These are phyloP conservation scores for Penicillium canariense DNA, from an alignment of 495 filamentous ascomycete genomes.

Conservation along the genomic window DNA sequence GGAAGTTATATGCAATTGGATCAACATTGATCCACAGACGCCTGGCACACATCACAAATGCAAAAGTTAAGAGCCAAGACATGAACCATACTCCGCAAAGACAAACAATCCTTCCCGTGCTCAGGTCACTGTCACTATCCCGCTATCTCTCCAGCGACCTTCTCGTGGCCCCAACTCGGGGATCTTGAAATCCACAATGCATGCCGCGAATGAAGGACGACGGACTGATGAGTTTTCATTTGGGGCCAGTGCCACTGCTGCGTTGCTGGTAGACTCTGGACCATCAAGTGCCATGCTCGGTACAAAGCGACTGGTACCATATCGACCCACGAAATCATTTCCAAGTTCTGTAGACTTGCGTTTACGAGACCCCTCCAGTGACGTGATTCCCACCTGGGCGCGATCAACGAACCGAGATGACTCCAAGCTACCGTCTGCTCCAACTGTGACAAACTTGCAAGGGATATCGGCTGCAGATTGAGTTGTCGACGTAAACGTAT, in stretches of 20 bases:
- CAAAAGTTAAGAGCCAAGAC: too few species aligned
- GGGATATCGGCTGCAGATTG: slow-evolving; percentile 15
- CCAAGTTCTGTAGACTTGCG: slow-evolving; percentile 26
- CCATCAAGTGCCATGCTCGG: slow-evolving; percentile 8
- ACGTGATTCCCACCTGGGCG: neutral
- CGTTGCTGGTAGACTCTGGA: slow-evolving; percentile 7
- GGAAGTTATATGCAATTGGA: neutral
- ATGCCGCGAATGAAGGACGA: slow-evolving; percentile 39
- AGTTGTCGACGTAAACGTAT: slow-evolving; percentile 28
- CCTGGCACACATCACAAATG: neutral
- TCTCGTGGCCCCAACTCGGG: slow-evolving; percentile 30
- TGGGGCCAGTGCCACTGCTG: neutral
- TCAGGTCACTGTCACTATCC: neutral
- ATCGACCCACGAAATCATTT: slow-evolving; percentile 27
- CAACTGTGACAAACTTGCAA: slow-evolving; percentile 26
- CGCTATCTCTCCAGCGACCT: slow-evolving; percentile 21
- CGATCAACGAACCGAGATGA: slow-evolving; percentile 20
- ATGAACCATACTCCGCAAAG: neutral
- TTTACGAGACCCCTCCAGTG: slow-evolving; percentile 24
- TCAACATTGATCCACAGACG: neutral
- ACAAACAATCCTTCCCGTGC: neutral
- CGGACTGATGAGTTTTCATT: slow-evolving; percentile 13
- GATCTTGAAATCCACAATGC: slow-evolving; percentile 43
- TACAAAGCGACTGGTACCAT: slow-evolving; percentile 21
- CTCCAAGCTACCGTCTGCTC: slow-evolving; percentile 30